Evolutionary conservation across 768 basidiomycete genomes (phyloP).

Genomic region (Mycena maculata): DNA sequence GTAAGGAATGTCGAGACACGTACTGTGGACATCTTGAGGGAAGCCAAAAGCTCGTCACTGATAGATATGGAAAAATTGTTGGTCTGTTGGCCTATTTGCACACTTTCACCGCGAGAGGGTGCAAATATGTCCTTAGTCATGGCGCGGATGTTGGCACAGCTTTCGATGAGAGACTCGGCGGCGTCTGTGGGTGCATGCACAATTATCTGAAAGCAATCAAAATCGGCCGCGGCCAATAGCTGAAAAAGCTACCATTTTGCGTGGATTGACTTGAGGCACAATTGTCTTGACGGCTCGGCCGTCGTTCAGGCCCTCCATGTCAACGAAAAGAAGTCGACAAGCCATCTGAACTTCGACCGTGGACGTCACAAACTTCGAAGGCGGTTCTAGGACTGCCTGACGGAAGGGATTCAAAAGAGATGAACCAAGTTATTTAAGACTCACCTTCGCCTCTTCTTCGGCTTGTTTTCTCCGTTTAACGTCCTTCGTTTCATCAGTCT

Average conservation of each 20-base stretch:
- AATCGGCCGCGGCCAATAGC: conserved; percentile 6
- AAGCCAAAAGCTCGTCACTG: conserved; percentile 85
- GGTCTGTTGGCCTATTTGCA: conserved; percentile 96
- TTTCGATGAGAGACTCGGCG: conserved; percentile 79
- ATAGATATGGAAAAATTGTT: conserved; percentile 95
- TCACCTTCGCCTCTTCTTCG: conserved; percentile 88
- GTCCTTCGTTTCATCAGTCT: conserved; percentile 84
- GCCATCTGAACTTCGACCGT: conserved; percentile 82
- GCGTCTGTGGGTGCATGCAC: conserved; percentile 81
- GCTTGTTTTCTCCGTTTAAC: conserved; percentile 71
- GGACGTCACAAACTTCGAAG: conserved; percentile 89
- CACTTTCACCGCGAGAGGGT: conserved; percentile 77
- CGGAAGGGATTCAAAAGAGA: conserved; percentile 18
- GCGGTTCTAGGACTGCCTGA: conserved; percentile 80
- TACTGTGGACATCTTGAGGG: conserved; percentile 89
- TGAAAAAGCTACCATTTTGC: conserved; percentile 74
- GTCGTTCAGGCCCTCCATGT: conserved; percentile 97
- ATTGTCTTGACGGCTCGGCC: conserved; percentile 97
- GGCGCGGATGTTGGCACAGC: conserved; percentile 83
- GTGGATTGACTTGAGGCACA: conserved; percentile 94
- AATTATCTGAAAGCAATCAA: conserved; percentile 70
- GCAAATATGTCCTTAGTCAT: conserved; percentile 95
- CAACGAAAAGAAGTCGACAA: conserved; percentile 90
- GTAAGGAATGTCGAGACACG: conserved; percentile 43
- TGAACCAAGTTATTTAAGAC: conserved; percentile 18